A percentile compares a stretch with the other conserved stretches of the same genome.
These are phyloP conservation scores for Musa schizocarpa DNA, from an alignment of 176 grass and related monocot genomes.

Conservation along the genomic window DNA sequence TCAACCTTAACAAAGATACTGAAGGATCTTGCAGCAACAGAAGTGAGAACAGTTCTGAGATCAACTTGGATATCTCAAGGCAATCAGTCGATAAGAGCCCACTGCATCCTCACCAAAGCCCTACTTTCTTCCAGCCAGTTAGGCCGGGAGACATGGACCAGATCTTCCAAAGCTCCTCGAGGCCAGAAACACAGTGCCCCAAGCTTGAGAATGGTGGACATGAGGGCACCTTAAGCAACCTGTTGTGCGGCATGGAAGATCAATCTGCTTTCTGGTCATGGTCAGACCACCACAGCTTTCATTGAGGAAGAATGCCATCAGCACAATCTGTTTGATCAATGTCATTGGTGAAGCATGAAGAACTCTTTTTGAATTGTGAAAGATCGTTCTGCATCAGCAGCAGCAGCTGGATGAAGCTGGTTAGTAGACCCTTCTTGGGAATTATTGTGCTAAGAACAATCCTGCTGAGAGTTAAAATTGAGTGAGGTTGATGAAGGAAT, in stretches of 20 bases:
- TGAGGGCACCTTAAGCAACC: background rate
- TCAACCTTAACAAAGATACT: conserved; percentile 15
- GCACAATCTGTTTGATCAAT: too few species aligned
- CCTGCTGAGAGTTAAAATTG: too few species aligned
- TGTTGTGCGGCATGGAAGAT: background rate
- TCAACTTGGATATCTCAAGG: conserved; percentile 7
- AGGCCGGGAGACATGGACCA: background rate
- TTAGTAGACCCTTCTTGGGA: too few species aligned
- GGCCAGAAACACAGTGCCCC: background rate
- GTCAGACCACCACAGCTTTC: conserved; percentile 3
- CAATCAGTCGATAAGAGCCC: background rate
- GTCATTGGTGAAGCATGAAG: background rate
- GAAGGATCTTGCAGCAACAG: conserved; percentile 17
- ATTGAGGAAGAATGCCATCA: background rate
- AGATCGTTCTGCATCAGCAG: background rate
- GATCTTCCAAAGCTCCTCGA: conserved; percentile 3
- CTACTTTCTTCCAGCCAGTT: background rate
- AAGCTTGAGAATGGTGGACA: background rate
- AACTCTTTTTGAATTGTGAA: background rate
- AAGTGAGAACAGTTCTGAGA: conserved; percentile 12
- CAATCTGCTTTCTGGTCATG: conserved; percentile 8
- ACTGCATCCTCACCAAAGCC: background rate
- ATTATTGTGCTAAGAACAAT: too few species aligned
- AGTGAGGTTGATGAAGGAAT: too few species aligned
- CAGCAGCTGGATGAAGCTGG: too few species aligned